phyloP scores from a whole-genome alignment of 1,139 yeast species.

The Yamadazyma dendronema region DNA sequence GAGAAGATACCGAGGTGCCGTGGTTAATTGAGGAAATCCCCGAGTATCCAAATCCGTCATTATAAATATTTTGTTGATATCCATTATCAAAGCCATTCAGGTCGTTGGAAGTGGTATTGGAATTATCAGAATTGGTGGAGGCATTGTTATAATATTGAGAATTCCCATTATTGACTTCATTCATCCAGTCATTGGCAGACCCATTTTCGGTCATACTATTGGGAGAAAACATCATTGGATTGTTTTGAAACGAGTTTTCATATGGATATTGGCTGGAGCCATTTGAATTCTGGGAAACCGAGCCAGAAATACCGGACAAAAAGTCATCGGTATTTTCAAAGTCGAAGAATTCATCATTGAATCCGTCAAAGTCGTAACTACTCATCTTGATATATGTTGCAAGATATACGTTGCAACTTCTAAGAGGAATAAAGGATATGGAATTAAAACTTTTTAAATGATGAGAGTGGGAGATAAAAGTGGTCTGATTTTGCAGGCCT shows the following conservation, averaged over 20 bases:
- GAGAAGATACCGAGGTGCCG: slow-evolving; percentile 6
- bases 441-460: not conserved
- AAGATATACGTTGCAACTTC: not conserved
- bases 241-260: too few species aligned
- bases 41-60: slow-evolving; percentile 3
- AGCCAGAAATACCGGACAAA: slow-evolving; percentile 31
- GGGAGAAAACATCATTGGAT: slow-evolving; percentile 6
- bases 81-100: not conserved
- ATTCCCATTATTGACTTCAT: not conserved
- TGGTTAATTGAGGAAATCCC: slow-evolving; percentile 3
- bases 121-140: not conserved
- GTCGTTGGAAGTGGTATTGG: too few species aligned
- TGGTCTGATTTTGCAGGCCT: slow-evolving; percentile 7
- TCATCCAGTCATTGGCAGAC: slow-evolving; percentile 8
- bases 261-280: not conserved
- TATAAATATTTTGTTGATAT: slow-evolving; percentile 2
- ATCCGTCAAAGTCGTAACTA: slow-evolving; percentile 6
- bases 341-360: slow-evolving; percentile 21
- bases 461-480: slow-evolving; percentile 2
- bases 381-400: slow-evolving; percentile 3
- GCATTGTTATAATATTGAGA: not conserved
- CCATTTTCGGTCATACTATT: too few species aligned
- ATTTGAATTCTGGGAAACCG: slow-evolving; percentile 12
- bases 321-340: slow-evolving; percentile 38
- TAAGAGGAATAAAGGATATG: not conserved